Evolutionary conservation across 768 basidiomycete genomes (phyloP).

Genomic region (Amylocystis lapponica): DNA sequence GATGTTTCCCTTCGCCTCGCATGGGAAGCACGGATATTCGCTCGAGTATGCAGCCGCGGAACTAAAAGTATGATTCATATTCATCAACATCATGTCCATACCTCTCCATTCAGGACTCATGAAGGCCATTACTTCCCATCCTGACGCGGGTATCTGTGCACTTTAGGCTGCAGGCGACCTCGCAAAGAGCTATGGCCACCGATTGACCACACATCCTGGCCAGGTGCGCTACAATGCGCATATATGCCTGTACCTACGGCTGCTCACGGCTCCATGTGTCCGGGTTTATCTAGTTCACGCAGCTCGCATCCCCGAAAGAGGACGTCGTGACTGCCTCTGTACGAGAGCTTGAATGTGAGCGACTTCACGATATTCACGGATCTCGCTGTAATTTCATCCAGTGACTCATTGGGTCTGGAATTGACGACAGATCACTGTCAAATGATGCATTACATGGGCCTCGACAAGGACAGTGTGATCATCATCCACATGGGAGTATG

Average conservation of each 20-base stretch:
- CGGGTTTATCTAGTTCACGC: slow-evolving; percentile 43
- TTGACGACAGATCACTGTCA: slow-evolving; percentile 59
- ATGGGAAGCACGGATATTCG: slow-evolving; percentile 73
- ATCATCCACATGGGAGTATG: slow-evolving; percentile 79
- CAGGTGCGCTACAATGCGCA: slow-evolving; percentile 32
- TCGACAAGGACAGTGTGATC: slow-evolving; percentile 82
- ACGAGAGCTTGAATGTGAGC: slow-evolving; percentile 62
- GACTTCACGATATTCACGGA: not conserved
- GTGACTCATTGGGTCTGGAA: not conserved
- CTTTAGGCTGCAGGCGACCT: slow-evolving; percentile 33
- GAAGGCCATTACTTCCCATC: not conserved
- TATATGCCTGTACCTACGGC: not conserved
- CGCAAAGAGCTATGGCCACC: slow-evolving; percentile 44
- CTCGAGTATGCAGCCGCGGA: slow-evolving; percentile 65
- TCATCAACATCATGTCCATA: too few relatives aligned
- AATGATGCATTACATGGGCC: slow-evolving; percentile 80
- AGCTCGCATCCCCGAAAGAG: slow-evolving; percentile 73
- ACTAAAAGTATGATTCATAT: slow-evolving; percentile 35
- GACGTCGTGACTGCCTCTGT: slow-evolving; percentile 72
- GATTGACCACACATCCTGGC: slow-evolving; percentile 85
- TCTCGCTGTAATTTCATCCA: not conserved
- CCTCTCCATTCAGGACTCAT: too few relatives aligned
- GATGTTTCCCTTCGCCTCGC: slow-evolving; percentile 91
- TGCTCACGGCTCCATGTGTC: not conserved
- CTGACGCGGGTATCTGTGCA: slow-evolving; percentile 3